Base-by-base conservation (phyloP, 31 red algal species). In the Asparagopsis taxiformis region DNA sequence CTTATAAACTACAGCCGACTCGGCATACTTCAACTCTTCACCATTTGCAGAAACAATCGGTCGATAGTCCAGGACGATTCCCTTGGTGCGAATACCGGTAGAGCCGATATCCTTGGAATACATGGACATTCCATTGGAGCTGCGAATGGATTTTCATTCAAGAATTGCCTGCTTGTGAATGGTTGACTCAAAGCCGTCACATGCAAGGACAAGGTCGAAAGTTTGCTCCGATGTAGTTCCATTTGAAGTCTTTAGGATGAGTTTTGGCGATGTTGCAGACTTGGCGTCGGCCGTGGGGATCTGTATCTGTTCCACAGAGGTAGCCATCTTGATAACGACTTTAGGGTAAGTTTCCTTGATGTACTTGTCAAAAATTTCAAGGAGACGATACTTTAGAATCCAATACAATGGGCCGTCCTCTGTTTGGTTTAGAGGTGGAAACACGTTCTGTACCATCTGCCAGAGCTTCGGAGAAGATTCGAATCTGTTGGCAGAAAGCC, bases 141-240 rank as follows among this genome's bases (percentile, higher is more conserved):
- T 5, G 51, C 11, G 55, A 57, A 19, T 41, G 37, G 31, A 70
- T 15, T 2, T 23, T 65, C 49, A 59, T 65, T 39, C 51, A 36
- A 7, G 58, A 15, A 20, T 1, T 29, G 66, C 65, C 43, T 26
- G 51, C 31, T 19, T 60, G 30, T 20, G 15, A 23, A 3, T 48
- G 10, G 8, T 70, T 31, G 77, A 82, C 4, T 82, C 65, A 17
- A 28, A 39, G n/a, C 77, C 77, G 43, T 82, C 77, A 34, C 77
- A 70, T 17, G 77, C 77, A 20, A 82, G 9, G 19, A 82, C 24
- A 28, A 82, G 65, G 19, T 82, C 55, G 23, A 22, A 20, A 8
- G 36, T 24, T 6, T 19, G 74, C n/a, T n/a, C 2, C 9, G 34
- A 31, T 20, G 16, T 17, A 24, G 37, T 22, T 13, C 48, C 23